Conservation (phyloP, 345 rosid species). For the Euphorbia pulcherrima region DNA sequence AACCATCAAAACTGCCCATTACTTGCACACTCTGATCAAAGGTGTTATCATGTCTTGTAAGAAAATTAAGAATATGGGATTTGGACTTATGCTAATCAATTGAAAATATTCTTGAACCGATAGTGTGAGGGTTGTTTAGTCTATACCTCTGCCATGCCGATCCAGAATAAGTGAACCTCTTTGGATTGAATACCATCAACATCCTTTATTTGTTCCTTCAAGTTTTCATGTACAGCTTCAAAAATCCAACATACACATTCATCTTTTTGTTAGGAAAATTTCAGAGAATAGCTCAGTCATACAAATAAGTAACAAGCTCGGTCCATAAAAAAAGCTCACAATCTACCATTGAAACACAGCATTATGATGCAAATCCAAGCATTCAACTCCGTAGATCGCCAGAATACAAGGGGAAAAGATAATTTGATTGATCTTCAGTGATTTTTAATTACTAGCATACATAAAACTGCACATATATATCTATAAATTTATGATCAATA, state of each 20-base stretch:
- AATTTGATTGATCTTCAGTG: too few relatives aligned
- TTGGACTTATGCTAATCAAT: background rate
- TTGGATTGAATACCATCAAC: conserved; percentile 61
- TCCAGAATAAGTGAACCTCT: conserved; percentile 69
- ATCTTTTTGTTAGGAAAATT: conserved; percentile 5
- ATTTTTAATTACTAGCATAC: background rate
- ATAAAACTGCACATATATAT: background rate
- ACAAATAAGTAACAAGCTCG: background rate
- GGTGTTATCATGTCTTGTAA: background rate
- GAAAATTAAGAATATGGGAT: background rate
- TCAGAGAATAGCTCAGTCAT: background rate
- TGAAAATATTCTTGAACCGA: background rate
- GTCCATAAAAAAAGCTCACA: background rate
- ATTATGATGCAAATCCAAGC: background rate
- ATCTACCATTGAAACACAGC: background rate
- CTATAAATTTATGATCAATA: background rate
- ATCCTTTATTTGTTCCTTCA: conserved; percentile 65
- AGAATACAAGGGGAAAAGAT: background rate
- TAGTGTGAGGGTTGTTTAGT: background rate
- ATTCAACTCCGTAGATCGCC: background rate
- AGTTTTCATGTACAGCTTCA: conserved; percentile 55
- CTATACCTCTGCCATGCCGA: conserved; percentile 86
- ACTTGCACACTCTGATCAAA: conserved; percentile 68
- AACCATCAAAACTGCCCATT: conserved; percentile 86
- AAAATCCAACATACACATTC: background rate